phyloP scores from a whole-genome alignment of 441 rosid genomes.

The Mallotus japonicus region DNA sequence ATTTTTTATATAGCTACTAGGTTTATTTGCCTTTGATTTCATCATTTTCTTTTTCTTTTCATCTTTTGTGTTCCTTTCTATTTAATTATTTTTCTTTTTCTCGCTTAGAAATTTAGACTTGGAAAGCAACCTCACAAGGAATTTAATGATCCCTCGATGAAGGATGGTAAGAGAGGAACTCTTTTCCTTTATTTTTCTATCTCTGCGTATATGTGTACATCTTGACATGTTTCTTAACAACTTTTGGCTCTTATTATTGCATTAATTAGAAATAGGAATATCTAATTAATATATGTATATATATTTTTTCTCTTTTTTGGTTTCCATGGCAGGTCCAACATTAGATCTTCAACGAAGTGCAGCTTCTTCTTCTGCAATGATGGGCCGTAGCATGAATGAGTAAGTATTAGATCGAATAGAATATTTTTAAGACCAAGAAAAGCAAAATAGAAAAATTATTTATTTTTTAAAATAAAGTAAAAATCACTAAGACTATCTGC shows the following conservation, averaged over 20 bases:
- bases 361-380: conserved; percentile 82
- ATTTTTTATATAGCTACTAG: not conserved
- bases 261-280: no score
- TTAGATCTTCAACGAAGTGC: conserved; percentile 83
- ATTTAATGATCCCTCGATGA: conserved; percentile 87
- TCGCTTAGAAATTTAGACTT: conserved; percentile 85
- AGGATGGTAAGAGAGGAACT: conserved; percentile 66
- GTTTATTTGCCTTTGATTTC: conserved; percentile 26
- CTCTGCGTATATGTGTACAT: no score
- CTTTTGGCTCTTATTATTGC: no score
- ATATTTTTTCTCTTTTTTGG: conserved; percentile 5
- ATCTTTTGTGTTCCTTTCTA: conserved; percentile 15
- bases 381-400: conserved; percentile 96
- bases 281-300: not conserved
- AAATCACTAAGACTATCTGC: not conserved
- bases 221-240: not conserved
- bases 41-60: conserved; percentile 13
- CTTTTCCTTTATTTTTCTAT: conserved; percentile 13
- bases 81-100: conserved; percentile 20
- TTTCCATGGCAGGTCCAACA: conserved; percentile 50
- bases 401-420: conserved; percentile 29
- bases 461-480: not conserved
- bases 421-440: no score
- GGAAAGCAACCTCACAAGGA: conserved; percentile 99
- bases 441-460: not conserved